Conservation (phyloP, 257 asterid genomes). For the Scutellaria baicalensis region DNA sequence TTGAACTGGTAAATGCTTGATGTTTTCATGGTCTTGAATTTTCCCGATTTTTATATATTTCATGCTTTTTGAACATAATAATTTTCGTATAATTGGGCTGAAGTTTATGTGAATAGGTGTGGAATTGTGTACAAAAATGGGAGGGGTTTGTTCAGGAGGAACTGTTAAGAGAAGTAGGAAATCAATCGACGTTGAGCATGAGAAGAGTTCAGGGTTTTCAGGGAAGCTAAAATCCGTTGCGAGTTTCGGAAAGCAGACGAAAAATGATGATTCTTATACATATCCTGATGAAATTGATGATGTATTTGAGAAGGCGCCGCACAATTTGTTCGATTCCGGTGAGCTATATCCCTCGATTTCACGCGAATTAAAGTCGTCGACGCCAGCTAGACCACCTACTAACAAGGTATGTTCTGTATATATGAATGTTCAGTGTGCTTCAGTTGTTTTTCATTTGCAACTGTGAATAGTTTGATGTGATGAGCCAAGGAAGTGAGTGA, state of each 20-base stretch:
- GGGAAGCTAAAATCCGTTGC: slow-evolving; percentile 56
- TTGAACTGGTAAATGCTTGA: slow-evolving; percentile 2
- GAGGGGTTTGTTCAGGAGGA: slow-evolving; percentile 87
- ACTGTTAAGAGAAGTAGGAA: slow-evolving; percentile 38
- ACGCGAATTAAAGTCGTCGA: slow-evolving; percentile 63
- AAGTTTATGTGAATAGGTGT: slow-evolving; percentile 20
- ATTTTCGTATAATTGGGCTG: slow-evolving; percentile 1
- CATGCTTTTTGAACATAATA: background rate
- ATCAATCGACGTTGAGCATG: slow-evolving; percentile 35
- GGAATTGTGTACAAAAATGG: slow-evolving; percentile 50
- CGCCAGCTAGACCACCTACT: slow-evolving; percentile 49
- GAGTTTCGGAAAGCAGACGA: slow-evolving; percentile 40
- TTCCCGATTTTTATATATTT: background rate
- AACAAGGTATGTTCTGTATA: slow-evolving; percentile 47
- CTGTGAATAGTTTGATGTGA: background rate
- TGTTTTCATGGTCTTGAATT: background rate
- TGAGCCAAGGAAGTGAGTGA: background rate
- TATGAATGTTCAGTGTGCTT: background rate
- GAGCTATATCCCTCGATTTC: slow-evolving; percentile 63
- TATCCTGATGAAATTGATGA: slow-evolving; percentile 51
- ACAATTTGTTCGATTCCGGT: slow-evolving; percentile 63
- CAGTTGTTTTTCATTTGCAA: background rate
- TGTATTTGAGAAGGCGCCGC: slow-evolving; percentile 43
- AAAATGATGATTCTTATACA: slow-evolving; percentile 29
- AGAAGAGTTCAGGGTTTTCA: slow-evolving; percentile 58